Evolutionary conservation across 73 alveolate genomes (phyloP).

Genomic region (Tetrahymena elliotti): DNA sequence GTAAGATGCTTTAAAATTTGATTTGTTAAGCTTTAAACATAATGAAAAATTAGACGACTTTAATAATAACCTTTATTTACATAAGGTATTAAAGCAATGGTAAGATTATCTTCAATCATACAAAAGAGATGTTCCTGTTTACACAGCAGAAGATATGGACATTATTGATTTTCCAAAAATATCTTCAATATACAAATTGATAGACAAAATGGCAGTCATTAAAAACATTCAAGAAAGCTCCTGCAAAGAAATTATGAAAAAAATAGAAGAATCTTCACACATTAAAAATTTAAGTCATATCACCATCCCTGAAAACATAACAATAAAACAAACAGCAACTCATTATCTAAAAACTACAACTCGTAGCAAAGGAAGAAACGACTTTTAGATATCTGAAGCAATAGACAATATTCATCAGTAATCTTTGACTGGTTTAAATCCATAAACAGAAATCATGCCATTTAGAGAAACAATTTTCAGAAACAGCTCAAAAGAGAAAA

Average conservation of each 20-base stretch:
- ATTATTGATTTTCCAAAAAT: background rate
- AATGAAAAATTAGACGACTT: background rate
- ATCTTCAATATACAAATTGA: background rate
- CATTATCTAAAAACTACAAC: background rate
- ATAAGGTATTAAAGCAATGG: background rate
- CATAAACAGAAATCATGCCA: background rate
- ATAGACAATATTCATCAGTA: background rate
- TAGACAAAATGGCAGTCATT: background rate
- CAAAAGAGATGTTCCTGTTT: background rate
- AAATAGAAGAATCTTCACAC: background rate
- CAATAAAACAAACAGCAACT: background rate
- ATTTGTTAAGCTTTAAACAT: background rate
- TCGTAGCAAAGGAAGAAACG: background rate
- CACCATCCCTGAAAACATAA: background rate
- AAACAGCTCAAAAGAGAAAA: background rate
- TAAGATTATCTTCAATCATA: background rate
- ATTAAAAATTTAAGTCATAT: background rate
- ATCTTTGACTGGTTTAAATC: background rate
- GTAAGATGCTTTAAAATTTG: background rate
- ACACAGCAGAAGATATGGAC: background rate
- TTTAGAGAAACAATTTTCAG: background rate
- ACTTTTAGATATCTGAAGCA: background rate
- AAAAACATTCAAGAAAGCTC: background rate
- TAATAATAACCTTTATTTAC: background rate
- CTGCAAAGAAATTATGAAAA: background rate